phyloP scores from a whole-genome alignment of 2,329 filamentous ascomycete genomes.

The Fusarium decemcellulare region DNA sequence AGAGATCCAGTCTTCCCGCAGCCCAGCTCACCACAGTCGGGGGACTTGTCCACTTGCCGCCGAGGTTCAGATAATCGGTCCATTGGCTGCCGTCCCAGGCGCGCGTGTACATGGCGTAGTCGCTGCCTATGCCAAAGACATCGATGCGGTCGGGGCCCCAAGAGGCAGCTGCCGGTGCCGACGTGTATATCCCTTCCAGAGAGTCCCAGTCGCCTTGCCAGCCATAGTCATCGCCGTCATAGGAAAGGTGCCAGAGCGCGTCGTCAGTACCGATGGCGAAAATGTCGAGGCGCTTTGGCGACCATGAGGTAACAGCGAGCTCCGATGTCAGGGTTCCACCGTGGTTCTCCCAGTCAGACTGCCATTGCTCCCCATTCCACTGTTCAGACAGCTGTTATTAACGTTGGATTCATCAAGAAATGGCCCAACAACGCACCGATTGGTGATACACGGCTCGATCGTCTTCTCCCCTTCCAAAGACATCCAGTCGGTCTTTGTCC shows the following conservation, averaged over 20 bases:
- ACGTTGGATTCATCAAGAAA: background rate
- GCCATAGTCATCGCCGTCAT: background rate
- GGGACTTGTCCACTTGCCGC: constrained; percentile 40
- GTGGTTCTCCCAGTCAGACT: constrained; percentile 3
- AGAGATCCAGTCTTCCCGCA: constrained; percentile 46
- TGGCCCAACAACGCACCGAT: background rate
- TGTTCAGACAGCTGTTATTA: background rate
- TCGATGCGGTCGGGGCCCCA: constrained; percentile 45
- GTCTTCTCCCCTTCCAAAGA: constrained; percentile 6
- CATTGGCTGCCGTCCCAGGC: constrained; percentile 34
- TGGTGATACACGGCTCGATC: constrained; percentile 1
- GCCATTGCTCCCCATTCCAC: constrained; percentile 4
- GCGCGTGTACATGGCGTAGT: constrained; percentile 44
- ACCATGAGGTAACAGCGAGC: constrained; percentile 2
- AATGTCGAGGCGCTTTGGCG: constrained; percentile 1
- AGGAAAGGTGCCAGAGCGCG: constrained; percentile 1
- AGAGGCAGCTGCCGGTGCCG: constrained; percentile 39
- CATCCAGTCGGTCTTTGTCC: constrained; percentile 1
- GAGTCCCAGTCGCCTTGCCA: constrained; percentile 17
- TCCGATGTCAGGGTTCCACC: background rate
- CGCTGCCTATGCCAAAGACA: constrained; percentile 41
- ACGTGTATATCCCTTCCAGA: constrained; percentile 30
- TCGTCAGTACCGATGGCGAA: background rate
- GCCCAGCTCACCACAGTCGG: constrained; percentile 47
- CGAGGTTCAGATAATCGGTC: constrained; percentile 44